A percentile compares a stretch with the other conserved stretches of the same genome.
Evolutionary conservation across 2,329 filamentous ascomycete species (phyloP).

Genomic region (Clathrospora elynae): DNA sequence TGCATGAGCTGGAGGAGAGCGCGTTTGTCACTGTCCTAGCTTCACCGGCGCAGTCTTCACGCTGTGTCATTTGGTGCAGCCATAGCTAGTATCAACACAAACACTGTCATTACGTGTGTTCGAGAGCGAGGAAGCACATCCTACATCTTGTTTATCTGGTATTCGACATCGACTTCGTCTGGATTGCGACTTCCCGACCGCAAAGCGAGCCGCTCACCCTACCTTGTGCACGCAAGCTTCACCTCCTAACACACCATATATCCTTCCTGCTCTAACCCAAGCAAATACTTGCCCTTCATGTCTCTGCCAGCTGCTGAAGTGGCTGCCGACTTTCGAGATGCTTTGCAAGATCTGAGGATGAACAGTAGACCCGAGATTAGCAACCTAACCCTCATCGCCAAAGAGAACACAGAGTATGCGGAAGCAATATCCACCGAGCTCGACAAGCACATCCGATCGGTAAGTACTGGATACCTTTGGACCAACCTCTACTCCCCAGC

Average conservation of each 20-base stretch:
- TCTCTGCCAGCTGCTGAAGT: constrained; percentile 78
- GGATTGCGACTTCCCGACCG: constrained; percentile 32
- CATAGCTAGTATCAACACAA: constrained; percentile 59
- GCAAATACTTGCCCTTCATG: constrained; percentile 59
- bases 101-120: constrained; percentile 49
- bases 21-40: constrained; percentile 42
- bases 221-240: constrained; percentile 25
- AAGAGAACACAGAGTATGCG: constrained; percentile 95
- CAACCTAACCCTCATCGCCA: constrained; percentile 95
- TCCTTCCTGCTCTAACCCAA: constrained; percentile 30
- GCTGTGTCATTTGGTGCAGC: constrained; percentile 41
- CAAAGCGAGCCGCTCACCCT: constrained; percentile 31
- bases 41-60: constrained; percentile 38
- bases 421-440: constrained; percentile 88
- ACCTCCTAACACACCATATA: constrained; percentile 14
- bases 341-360: constrained; percentile 85
- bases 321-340: constrained; percentile 91
- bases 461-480: constrained; percentile 60
- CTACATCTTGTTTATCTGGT: constrained; percentile 44
- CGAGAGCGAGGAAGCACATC: constrained; percentile 50
- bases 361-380: constrained; percentile 96
- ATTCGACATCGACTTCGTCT: constrained; percentile 33
- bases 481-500: neutral
- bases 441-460: constrained; percentile 91
- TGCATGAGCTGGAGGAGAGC: constrained; percentile 42